A percentile compares a stretch with the other conserved stretches of the same genome.
These are phyloP conservation scores for Chrysosporium queenslandicum DNA, from an alignment of 2,329 filamentous ascomycete species.

Conservation along the genomic window DNA sequence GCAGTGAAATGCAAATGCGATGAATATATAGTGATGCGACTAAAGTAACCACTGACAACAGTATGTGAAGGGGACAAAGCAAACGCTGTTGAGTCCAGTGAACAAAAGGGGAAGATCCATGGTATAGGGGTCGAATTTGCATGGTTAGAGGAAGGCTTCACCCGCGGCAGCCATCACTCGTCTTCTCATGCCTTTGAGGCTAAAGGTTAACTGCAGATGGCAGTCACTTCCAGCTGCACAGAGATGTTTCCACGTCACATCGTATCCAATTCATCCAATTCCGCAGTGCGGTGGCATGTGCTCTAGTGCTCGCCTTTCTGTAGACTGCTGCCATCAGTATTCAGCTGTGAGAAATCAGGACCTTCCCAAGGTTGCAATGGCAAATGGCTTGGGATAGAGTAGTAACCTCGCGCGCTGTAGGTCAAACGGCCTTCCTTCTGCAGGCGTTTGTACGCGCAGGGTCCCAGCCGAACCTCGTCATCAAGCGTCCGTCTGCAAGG, in stretches of 20 bases:
- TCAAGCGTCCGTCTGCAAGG: not conserved
- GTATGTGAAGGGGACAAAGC: not conserved
- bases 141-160: conserved; percentile 4
- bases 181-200: not conserved
- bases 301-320: too few relatives aligned
- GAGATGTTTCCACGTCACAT: too few relatives aligned
- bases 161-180: not conserved
- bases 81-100: not conserved
- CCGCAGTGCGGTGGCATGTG: too few relatives aligned
- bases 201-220: not conserved
- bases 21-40: not conserved
- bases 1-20: not conserved
- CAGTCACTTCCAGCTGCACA: not conserved
- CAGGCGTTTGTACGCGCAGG: not conserved
- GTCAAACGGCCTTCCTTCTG: too few relatives aligned
- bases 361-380: too few relatives aligned
- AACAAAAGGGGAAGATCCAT: not conserved
- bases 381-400: too few relatives aligned
- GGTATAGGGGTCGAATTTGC: not conserved
- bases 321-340: too few relatives aligned
- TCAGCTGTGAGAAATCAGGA: too few relatives aligned
- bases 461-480: not conserved
- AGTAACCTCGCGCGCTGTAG: too few relatives aligned
- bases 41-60: too few relatives aligned
- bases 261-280: too few relatives aligned